These are phyloP conservation scores for Beta lomatogona DNA, from an alignment of 179 eudicot genomes.

Conservation along the genomic window DNA sequence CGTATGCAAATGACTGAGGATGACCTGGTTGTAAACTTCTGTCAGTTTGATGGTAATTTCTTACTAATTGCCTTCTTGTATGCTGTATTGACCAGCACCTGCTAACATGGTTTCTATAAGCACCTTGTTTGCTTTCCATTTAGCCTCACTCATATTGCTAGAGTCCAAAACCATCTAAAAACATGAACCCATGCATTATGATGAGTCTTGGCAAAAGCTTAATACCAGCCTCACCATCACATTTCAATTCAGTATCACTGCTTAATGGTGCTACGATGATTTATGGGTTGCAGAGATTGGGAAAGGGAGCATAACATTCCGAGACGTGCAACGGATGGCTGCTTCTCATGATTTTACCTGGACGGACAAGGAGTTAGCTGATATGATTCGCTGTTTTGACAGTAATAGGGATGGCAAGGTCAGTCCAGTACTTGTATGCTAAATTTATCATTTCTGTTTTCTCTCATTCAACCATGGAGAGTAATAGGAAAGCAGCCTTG, in stretches of 20 bases:
- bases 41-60: conserved; percentile 84
- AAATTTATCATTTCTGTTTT: neutral
- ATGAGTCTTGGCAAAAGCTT: neutral
- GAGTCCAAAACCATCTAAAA: neutral
- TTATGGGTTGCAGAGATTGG: conserved; percentile 59
- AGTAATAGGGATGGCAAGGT: conserved; percentile 87
- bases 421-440: conserved; percentile 17
- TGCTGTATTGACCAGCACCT: neutral
- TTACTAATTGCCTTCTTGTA: neutral
- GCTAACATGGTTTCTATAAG: neutral
- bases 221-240: neutral
- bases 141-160: too few relatives aligned
- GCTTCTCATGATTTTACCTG: conserved; percentile 82
- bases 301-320: conserved; percentile 60
- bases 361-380: conserved; percentile 81
- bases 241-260: neutral
- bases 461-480: neutral
- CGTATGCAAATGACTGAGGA: conserved; percentile 88
- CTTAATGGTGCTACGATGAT: neutral
- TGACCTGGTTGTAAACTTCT: conserved; percentile 81
- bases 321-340: conserved; percentile 70
- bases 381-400: conserved; percentile 82
- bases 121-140: neutral
- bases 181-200: neutral
- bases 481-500: too few relatives aligned